A percentile compares a stretch with the other conserved stretches of the same genome.
These are phyloP conservation scores for Tieghemostelium lacteum DNA, from an alignment of 78 protist species.

Conservation along the genomic window DNA sequence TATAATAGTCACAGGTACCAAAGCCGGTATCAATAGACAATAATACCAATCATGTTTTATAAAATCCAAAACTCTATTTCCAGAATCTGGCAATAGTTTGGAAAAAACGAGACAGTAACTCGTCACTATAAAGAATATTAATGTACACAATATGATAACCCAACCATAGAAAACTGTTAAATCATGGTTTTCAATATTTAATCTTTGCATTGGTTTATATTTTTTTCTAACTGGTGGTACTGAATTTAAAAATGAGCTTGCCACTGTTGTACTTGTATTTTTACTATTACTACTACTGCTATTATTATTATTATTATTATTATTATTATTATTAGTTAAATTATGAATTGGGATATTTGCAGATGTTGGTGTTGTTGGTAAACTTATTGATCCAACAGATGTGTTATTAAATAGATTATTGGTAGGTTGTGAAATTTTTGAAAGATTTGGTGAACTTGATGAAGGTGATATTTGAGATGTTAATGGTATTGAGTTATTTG, in stretches of 20 bases:
- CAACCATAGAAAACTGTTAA: conserved; percentile 71
- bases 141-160: conserved; percentile 42
- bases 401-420: too few relatives aligned
- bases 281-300: too few relatives aligned
- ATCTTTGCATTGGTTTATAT: conserved; percentile 70
- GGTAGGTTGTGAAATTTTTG: too few relatives aligned
- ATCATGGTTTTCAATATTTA: conserved; percentile 25
- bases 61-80: conserved; percentile 62
- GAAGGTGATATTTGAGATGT: too few relatives aligned
- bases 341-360: too few relatives aligned
- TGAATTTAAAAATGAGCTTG: not conserved
- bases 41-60: conserved; percentile 79
- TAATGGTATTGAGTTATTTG: too few relatives aligned
- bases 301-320: too few relatives aligned
- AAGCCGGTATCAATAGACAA: conserved; percentile 52
- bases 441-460: too few relatives aligned
- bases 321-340: too few relatives aligned
- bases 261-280: not conserved
- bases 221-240: conserved; percentile 52
- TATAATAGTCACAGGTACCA: conserved; percentile 52
- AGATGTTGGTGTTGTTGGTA: too few relatives aligned
- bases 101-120: conserved; percentile 65
- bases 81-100: conserved; percentile 64
- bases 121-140: conserved; percentile 40
- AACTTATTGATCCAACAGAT: too few relatives aligned